Conservation (phyloP, 2,329 filamentous ascomycete species). For the Scedosporium minutisporum region DNA sequence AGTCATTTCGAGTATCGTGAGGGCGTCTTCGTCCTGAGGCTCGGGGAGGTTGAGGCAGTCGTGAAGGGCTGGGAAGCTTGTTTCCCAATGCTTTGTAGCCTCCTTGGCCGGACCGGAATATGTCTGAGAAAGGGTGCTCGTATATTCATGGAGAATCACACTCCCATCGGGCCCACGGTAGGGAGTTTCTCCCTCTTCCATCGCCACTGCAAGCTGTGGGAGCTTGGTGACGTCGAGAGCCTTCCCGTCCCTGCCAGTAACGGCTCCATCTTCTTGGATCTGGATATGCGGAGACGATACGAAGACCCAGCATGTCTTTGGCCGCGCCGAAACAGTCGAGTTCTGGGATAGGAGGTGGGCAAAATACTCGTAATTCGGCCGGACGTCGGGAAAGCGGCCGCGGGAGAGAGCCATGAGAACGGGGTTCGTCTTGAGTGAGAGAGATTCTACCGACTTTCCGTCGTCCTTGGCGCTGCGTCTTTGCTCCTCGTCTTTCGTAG, state of each 20-base stretch:
- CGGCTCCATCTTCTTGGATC: constrained; percentile 37
- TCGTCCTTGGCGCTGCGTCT: constrained; percentile 30
- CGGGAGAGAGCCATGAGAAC: constrained; percentile 53
- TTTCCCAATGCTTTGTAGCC: constrained; percentile 46
- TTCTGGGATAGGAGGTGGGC: constrained; percentile 45
- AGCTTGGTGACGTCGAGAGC: constrained; percentile 37
- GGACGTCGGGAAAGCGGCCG: constrained; percentile 45
- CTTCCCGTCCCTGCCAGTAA: constrained; percentile 32
- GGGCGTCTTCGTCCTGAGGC: constrained; percentile 39
- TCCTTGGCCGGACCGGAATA: constrained; percentile 47
- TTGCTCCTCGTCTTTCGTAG: constrained; percentile 44
- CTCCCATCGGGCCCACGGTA: constrained; percentile 38
- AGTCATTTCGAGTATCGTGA: constrained; percentile 53
- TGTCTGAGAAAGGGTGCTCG: constrained; percentile 41
- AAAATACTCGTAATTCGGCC: constrained; percentile 54
- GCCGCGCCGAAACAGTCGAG: constrained; percentile 41
- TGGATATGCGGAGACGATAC: constrained; percentile 43
- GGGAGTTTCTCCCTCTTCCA: constrained; percentile 41
- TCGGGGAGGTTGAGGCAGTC: constrained; percentile 37
- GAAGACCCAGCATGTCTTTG: constrained; percentile 50
- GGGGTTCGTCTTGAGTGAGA: constrained; percentile 55
- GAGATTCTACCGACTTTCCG: constrained; percentile 25
- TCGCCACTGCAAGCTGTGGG: constrained; percentile 46
- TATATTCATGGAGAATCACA: constrained; percentile 49
- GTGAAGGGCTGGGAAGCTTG: constrained; percentile 46